Evolutionary conservation across 2,329 filamentous ascomycete genomes (phyloP).

Genomic region (Microcera coccophila): DNA sequence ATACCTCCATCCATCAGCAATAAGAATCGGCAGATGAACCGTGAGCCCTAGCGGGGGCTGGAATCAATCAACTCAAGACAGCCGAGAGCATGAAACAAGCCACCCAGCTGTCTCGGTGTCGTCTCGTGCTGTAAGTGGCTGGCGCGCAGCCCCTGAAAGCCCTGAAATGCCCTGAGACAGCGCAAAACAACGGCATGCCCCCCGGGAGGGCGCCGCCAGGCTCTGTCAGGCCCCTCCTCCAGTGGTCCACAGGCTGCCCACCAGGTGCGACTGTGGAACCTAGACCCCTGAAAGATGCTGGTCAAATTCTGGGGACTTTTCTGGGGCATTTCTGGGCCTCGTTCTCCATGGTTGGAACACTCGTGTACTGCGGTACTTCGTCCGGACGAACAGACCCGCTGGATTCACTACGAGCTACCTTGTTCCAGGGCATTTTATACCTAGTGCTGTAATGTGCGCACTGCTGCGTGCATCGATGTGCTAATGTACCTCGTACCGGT

Average conservation of each 20-base stretch:
- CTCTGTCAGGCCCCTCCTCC: neutral
- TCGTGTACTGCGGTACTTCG: too few relatives aligned
- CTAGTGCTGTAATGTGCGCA: too few relatives aligned
- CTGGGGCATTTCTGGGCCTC: too few relatives aligned
- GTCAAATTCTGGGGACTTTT: too few relatives aligned
- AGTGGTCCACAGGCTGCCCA: neutral
- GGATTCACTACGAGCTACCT: neutral
- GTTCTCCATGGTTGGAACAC: conserved; percentile 1
- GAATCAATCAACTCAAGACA: neutral
- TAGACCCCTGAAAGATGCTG: neutral
- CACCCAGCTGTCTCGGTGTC: neutral
- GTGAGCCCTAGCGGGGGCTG: too few relatives aligned
- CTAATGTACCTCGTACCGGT: neutral
- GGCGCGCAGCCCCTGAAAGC: neutral
- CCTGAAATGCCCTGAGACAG: neutral
- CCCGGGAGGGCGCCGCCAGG: neutral
- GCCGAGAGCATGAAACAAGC: neutral
- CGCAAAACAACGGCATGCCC: neutral
- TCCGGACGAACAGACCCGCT: too few relatives aligned
- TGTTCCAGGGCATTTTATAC: too few relatives aligned
- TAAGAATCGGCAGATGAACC: neutral
- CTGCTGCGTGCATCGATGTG: too few relatives aligned
- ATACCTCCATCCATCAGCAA: neutral
- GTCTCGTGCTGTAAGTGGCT: neutral
- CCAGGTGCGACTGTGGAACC: neutral